phyloP scores from a whole-genome alignment of 352 stramenopile genomes.

The Globisporangium cederbergense region DNA sequence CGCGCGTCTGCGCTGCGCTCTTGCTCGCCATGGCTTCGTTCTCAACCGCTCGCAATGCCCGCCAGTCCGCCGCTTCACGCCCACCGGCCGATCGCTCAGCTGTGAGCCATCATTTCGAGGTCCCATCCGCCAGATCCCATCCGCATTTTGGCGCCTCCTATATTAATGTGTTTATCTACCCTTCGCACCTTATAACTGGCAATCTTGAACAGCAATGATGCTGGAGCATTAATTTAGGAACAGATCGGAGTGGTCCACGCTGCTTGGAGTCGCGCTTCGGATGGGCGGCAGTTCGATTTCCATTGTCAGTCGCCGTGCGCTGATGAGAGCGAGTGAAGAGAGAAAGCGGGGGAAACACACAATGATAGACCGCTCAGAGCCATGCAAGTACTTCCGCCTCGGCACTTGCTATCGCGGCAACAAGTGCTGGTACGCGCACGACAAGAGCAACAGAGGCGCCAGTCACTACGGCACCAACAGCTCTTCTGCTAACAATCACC shows the following conservation, averaged over 20 bases:
- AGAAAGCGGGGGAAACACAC: neutral
- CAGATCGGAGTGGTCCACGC: conserved; percentile 4
- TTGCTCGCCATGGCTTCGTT: neutral
- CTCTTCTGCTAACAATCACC: neutral
- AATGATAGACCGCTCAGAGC: neutral
- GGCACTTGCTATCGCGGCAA: conserved; percentile 6
- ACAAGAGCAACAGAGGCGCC: neutral
- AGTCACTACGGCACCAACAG: neutral
- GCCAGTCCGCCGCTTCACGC: neutral
- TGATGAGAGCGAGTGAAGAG: neutral
- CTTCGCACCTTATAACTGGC: neutral
- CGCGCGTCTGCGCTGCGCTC: neutral
- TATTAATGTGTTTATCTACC: neutral
- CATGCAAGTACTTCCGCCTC: conserved; percentile 11
- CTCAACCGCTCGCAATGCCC: neutral
- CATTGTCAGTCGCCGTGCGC: neutral
- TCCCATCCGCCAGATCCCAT: neutral
- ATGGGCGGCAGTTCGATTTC: neutral
- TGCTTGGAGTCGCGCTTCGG: neutral
- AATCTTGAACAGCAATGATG: neutral
- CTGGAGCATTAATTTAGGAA: neutral
- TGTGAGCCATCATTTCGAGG: neutral
- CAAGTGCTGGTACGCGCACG: conserved; percentile 14
- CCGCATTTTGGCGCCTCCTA: neutral
- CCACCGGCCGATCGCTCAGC: neutral